Base-by-base conservation (phyloP, 192 early-diverging fungal species). In the Chytriomyces confervae region DNA sequence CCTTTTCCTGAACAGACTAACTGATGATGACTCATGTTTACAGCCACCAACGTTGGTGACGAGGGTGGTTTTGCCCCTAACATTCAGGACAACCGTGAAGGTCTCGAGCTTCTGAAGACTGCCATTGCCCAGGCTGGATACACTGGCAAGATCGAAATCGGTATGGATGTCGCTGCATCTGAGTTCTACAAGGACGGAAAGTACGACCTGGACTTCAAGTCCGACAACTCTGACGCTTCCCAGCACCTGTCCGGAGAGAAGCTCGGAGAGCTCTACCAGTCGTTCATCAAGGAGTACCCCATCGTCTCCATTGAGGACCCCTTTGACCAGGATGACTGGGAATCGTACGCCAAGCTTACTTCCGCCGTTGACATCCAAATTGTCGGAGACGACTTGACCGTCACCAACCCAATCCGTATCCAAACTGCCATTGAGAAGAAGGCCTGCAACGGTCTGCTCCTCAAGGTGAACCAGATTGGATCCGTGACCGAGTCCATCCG, bases 401-500 rank as follows among this genome's bases (percentile, higher is more conserved):
- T 99, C 81, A 99, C 97, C 89, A 99, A 99, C 93, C 97, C 97
- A 71, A 71, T 88, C 66, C 94, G 85, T 57, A 98, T 98, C 80
- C 50, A 82, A 51, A 95, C 90, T 53, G 97, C 95, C 77, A 91
- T 98, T 60, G 93, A 95, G 77, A 93, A 95, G 91, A 97, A 94
- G 90, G 88, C 96, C 66, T 94, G 94, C 91, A 96, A 95, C 78
- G 95, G 91, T 18, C 91, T 99, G 51, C 87, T 99, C 79, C 91
- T 99, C 82, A 99, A 99, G 90, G 95, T 99, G 77, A 99, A 99
- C 92, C 97, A 98, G 86, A 99, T 99, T 85, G 97, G 97, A 68
- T 95, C 95, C 71, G 89, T 99, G 43, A 95, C 93, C 80, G 97
- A 99, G 89, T 94, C 93, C 61, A 99, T 99, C 86, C 69, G 84